Conservation (phyloP, 805 yeast genomes). For the Pichia cabralensis region DNA sequence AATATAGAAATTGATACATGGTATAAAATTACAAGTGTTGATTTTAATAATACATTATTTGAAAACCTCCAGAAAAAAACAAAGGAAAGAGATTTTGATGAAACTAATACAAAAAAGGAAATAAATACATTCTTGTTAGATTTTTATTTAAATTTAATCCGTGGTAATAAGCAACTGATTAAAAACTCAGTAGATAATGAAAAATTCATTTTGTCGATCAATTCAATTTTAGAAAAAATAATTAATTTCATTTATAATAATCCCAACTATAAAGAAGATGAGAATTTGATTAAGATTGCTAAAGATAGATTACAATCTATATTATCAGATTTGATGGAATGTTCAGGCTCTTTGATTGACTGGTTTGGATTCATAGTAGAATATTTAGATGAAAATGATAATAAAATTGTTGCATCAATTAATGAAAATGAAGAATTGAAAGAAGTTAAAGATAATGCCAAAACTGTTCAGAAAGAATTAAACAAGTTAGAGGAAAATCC, state of each 20-base stretch:
- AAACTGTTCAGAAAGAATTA: constrained; percentile 2
- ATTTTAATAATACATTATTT: no score
- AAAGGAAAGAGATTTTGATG: no score
- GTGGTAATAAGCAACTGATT: constrained; percentile 9
- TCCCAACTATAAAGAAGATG: not conserved
- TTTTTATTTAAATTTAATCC: constrained; percentile 6
- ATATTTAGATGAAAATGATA: constrained; percentile 33
- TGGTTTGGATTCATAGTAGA: constrained; percentile 12
- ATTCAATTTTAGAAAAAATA: constrained; percentile 2
- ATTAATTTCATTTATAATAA: constrained; percentile 1
- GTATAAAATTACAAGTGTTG: no score
- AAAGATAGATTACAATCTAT: constrained; percentile 61
- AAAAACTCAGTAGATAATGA: not conserved
- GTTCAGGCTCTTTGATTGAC: constrained; percentile 5
- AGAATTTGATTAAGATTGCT: constrained; percentile 17
- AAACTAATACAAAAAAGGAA: no score
- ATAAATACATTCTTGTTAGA: constrained; percentile 8
- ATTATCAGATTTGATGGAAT: constrained; percentile 31
- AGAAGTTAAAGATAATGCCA: constrained; percentile 30
- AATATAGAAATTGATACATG: not conserved
- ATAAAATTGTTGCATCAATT: not conserved
- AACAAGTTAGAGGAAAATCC: constrained; percentile 29
- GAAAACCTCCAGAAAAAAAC: no score
- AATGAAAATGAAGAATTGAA: constrained; percentile 41
- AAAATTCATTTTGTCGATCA: not conserved